Evolutionary conservation across 768 basidiomycete species (phyloP), one percentile per base, ranked within the genome.

Genomic region (Phylloporus sp.): DNA sequence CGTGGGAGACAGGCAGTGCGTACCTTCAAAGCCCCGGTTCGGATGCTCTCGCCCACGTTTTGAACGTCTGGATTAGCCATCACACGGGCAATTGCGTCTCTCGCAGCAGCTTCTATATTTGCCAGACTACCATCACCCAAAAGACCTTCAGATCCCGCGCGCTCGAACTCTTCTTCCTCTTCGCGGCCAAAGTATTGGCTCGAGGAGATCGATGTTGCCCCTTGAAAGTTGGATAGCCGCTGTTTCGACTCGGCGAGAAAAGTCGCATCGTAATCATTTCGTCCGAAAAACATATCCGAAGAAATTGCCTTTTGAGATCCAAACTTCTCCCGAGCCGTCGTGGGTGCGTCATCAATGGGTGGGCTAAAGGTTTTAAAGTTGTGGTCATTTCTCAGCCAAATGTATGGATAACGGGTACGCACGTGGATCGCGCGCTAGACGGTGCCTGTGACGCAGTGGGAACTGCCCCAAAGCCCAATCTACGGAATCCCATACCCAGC

Each of bases 111-210:
- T 64, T 85, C 83, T 15, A 83, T 52, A 12, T 76, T 80, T 5
- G 87, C 82, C 31, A 84, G 67, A 45, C 53, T 73, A 52, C 73
- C 74, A 46, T 78, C 78, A 44, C 73, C 73, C 39, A 77, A 63
- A 51, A 84, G 64, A 44, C 78, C 85, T 53, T 82, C 82, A 9
- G 80, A 72, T 20, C 70, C 65, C n/a, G 70, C 68, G 18, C 71
- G 73, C 39, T 65, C 70, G 16, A 67, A 58, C 44, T 70, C 59
- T 9, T 81, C 80, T n/a, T 87, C 85, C 50, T 90, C 86, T 49
- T 95, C 94, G 15, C 94, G 80, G 2, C 95, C 97, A 70, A 97
- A 98, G 80, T 98, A 99, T 59, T 93, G 89, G 65, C 82, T 95
- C 15, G 93, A 95, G 1, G 93, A 95, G 63, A 98, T 97, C 28